phyloP scores from a whole-genome alignment of 345 rosid species.

The Triadica sebifera region DNA sequence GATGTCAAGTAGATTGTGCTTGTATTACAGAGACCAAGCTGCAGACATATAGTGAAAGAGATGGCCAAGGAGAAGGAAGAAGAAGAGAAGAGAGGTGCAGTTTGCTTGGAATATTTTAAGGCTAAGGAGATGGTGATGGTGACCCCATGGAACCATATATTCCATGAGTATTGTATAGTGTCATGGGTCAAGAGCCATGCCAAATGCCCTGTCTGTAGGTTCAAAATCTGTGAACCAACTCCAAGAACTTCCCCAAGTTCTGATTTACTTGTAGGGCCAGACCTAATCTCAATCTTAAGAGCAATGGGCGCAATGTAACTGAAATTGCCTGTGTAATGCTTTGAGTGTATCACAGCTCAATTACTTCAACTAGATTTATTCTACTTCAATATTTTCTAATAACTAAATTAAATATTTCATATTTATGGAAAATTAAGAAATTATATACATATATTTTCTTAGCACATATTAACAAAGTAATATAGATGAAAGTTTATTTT shows the following conservation, averaged over 20 bases:
- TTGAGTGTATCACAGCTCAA: too few species aligned
- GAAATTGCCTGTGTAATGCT: neutral
- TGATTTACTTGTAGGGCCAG: constrained; percentile 26
- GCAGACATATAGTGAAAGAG: neutral
- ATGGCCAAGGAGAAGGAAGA: constrained; percentile 36
- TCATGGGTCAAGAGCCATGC: constrained; percentile 67
- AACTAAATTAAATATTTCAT: too few species aligned
- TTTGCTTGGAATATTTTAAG: constrained; percentile 87
- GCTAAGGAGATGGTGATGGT: constrained; percentile 56
- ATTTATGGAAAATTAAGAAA: too few species aligned
- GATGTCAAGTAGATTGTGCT: constrained; percentile 41
- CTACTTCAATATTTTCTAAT: too few species aligned
- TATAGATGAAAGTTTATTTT: too few species aligned
- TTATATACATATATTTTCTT: too few species aligned
- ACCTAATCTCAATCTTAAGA: constrained; percentile 41
- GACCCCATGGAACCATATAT: constrained; percentile 85
- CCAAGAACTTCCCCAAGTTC: constrained; percentile 3
- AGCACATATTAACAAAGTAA: too few species aligned
- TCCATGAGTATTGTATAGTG: constrained; percentile 76
- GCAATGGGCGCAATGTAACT: constrained; percentile 30
- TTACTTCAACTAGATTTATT: too few species aligned
- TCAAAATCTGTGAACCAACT: constrained; percentile 32
- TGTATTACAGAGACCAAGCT: constrained; percentile 52
- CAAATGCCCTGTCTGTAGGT: constrained; percentile 78
- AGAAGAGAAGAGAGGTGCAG: constrained; percentile 53